Evolutionary conservation across 345 rosid genomes (phyloP), one percentile per base, ranked within the genome.

Genomic region (Corymbia maculata): DNA sequence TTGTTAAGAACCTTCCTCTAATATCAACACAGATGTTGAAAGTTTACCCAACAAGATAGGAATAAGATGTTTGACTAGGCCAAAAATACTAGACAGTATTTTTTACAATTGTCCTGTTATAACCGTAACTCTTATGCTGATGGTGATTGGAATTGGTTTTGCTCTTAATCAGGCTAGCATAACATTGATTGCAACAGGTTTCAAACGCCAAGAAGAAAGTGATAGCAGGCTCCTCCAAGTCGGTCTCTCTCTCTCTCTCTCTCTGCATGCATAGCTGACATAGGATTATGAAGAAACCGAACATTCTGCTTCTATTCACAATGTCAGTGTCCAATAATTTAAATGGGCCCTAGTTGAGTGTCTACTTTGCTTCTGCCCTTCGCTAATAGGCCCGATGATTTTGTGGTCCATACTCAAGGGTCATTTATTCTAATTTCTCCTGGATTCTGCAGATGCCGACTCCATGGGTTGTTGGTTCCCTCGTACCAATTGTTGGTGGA

Each of bases 111-210:
- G 28, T 36, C 80, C 47, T 19, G 47, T 75, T 75, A 36, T 49
- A 36, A 75, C 82, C 36, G 42, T 75, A 36, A 75, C 47, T 19
- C 14, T 75, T 36, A 14, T 44, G 44, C 82, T 55, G 64, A 52
- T 53, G 66, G 4, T 52, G 47, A 75, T 36, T 42, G 82, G 11
- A 75, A 24, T 79, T 86, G 3, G 22, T 55, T 52, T 70, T 53
- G 87, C 85, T 19, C 52, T 86, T 51, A 13, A 89, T 57, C 89
- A 95, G 98, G 98, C 96, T 85, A 96, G 99, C 89, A 95, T 96
- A 91, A 97, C 99, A 55, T 91, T 97, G 66, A 96, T 97, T 85
- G 99, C 99, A 22, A 96, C 99, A 45, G 99, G 99, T 36, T 97
- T 96, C 92, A 96, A 97, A 91, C 94, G 94, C 79, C 98, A 95